These are phyloP conservation scores for Lagenidium giganteum DNA, from an alignment of 352 stramenopile species.

Conservation along the genomic window DNA sequence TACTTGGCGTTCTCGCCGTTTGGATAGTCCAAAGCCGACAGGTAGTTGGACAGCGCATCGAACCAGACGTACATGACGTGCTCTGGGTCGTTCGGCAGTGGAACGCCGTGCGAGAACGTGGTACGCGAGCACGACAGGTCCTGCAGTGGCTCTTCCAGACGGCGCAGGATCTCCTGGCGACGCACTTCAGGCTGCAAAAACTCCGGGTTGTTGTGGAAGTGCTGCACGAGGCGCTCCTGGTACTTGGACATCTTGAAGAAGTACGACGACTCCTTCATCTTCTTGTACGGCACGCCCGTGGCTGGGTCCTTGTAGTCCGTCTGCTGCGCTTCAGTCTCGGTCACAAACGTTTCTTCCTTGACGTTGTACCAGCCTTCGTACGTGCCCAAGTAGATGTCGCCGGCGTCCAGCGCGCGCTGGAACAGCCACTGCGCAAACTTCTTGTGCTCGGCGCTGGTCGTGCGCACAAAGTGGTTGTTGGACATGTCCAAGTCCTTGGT, in stretches of 20 bases:
- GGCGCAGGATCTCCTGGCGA: slow-evolving; percentile 91
- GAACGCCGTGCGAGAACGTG: slow-evolving; percentile 94
- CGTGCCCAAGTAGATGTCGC: slow-evolving; percentile 97
- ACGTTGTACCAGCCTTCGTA: slow-evolving; percentile 99
- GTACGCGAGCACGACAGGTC: slow-evolving; percentile 97
- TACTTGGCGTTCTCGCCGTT: slow-evolving; percentile 70
- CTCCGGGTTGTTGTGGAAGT: slow-evolving; percentile 93
- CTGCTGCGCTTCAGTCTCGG: slow-evolving; percentile 93
- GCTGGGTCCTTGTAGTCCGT: slow-evolving; percentile 95
- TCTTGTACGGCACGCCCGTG: slow-evolving; percentile 92
- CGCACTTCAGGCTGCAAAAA: slow-evolving; percentile 97
- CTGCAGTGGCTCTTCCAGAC: slow-evolving; percentile 91
- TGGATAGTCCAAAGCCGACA: slow-evolving; percentile 95
- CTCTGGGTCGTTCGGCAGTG: slow-evolving; percentile 90
- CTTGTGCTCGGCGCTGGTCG: slow-evolving; percentile 94
- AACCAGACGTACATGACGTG: slow-evolving; percentile 99
- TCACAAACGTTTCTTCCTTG: slow-evolving; percentile 98
- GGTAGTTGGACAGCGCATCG: slow-evolving; percentile 98
- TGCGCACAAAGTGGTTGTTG: slow-evolving; percentile 93
- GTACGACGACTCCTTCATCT: slow-evolving; percentile 98
- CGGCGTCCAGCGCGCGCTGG: slow-evolving; percentile 81
- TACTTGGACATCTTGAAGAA: slow-evolving; percentile 99
- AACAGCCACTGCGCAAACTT: slow-evolving; percentile 94
- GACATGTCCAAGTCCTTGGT: slow-evolving; percentile 84
- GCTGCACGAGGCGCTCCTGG: slow-evolving; percentile 91